Percentiles rank a stretch among this genome's conserved stretches.
Conservation (phyloP, 2,329 filamentous ascomycete genomes). For the Aspergillus pseudonomiae region DNA sequence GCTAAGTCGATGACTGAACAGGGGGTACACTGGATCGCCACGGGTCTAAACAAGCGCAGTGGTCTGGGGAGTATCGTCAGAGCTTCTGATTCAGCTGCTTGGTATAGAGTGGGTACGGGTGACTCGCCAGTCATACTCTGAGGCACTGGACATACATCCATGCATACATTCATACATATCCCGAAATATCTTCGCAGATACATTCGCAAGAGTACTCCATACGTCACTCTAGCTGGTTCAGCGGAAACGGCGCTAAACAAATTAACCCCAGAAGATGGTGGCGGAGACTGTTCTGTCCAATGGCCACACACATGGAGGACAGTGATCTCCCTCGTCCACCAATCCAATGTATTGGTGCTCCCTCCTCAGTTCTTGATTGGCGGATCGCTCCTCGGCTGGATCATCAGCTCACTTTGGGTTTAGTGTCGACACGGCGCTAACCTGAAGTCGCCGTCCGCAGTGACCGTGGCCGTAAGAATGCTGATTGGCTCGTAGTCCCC, state of each 20-base stretch:
- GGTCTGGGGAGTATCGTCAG: neutral
- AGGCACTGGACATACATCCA: neutral
- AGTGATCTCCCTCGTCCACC: conserved; percentile 10
- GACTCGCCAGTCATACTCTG: neutral
- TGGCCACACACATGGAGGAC: conserved; percentile 18
- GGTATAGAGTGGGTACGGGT: neutral
- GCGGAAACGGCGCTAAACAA: conserved; percentile 22
- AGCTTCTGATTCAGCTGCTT: neutral
- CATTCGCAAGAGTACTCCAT: neutral
- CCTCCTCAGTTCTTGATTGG: conserved; percentile 15
- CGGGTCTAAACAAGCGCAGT: conserved; percentile 6
- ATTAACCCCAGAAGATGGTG: conserved; percentile 15
- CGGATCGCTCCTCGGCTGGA: neutral
- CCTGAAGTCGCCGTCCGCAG: conserved; percentile 6
- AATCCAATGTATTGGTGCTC: conserved; percentile 21
- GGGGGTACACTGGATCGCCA: conserved; percentile 7
- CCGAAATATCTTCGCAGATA: neutral
- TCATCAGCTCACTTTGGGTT: conserved; percentile 19
- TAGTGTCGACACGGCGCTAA: conserved; percentile 14
- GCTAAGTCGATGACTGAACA: conserved; percentile 11
- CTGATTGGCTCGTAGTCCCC: conserved; percentile 13
- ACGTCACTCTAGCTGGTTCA: conserved; percentile 3
- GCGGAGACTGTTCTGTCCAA: conserved; percentile 23
- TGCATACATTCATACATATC: neutral
- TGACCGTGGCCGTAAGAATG: neutral